Conservation (phyloP, 352 stramenopile genomes). For the Phytophthora vignae region DNA sequence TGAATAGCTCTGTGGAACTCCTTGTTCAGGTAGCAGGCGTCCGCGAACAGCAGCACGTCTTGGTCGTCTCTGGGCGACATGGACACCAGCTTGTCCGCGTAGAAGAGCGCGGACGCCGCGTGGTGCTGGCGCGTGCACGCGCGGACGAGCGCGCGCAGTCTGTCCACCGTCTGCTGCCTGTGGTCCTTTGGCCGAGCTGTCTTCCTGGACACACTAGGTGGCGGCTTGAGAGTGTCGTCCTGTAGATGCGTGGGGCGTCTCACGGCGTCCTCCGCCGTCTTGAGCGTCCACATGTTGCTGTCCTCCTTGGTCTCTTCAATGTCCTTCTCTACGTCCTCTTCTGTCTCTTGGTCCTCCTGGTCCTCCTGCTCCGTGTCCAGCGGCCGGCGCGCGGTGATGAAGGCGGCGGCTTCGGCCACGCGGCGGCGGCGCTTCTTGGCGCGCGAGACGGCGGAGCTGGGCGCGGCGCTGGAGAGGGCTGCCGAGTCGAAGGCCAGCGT, state of each 20-base stretch:
- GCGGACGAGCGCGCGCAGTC: constrained; percentile 53
- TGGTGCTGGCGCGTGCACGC: constrained; percentile 66
- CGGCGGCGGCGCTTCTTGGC: constrained; percentile 53
- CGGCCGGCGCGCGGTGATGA: constrained; percentile 39
- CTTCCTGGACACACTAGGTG: no score
- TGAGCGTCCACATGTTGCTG: constrained; percentile 17
- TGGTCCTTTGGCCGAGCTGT: not conserved
- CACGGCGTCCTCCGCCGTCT: constrained; percentile 10
- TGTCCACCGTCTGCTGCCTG: constrained; percentile 20
- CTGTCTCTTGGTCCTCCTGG: not conserved
- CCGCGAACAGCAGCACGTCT: constrained; percentile 81
- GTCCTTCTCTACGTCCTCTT: constrained; percentile 11
- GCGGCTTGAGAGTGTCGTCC: constrained; percentile 16
- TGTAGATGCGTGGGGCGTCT: constrained; percentile 10
- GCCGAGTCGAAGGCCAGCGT: constrained; percentile 55
- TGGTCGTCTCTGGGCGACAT: constrained; percentile 52
- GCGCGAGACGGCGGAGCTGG: constrained; percentile 27
- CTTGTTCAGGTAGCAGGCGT: constrained; percentile 71
- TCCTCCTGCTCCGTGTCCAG: constrained; percentile 8
- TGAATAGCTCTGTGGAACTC: constrained; percentile 87
- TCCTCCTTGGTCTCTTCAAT: constrained; percentile 6
- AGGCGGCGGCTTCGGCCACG: constrained; percentile 33
- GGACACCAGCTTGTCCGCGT: constrained; percentile 81
- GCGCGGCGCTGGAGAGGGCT: constrained; percentile 27
- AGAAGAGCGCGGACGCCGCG: constrained; percentile 68